These are phyloP conservation scores for Alnus rubra DNA, from an alignment of 306 rosid genomes.

Conservation along the genomic window DNA sequence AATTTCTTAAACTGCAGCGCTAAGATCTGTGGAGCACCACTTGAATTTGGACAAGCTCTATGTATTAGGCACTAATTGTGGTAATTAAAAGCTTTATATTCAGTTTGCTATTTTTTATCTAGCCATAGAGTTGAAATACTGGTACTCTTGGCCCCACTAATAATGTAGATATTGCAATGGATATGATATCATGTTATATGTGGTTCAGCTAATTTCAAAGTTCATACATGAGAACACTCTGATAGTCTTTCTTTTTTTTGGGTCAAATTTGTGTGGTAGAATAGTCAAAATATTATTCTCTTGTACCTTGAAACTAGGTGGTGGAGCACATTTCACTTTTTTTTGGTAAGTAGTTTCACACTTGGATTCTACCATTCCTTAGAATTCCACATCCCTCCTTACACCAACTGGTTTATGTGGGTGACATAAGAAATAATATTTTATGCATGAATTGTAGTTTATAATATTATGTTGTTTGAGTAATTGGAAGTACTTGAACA, in stretches of 20 bases:
- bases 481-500: not conserved
- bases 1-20: constrained; percentile 95
- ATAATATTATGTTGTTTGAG: not conserved
- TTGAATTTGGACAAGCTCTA: constrained; percentile 94
- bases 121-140: constrained; percentile 4
- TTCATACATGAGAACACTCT: not conserved
- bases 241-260: not conserved
- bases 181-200: not conserved
- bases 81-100: constrained; percentile 41
- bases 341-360: not conserved
- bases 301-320: not conserved
- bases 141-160: not conserved
- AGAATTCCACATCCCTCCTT: not conserved
- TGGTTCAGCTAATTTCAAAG: not conserved
- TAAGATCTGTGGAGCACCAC: constrained; percentile 91
- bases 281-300: not conserved
- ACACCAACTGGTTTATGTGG: not conserved
- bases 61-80: constrained; percentile 97
- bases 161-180: not conserved
- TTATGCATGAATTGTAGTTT: not conserved
- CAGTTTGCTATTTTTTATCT: constrained; percentile 2
- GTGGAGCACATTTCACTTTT: not conserved
- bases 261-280: not conserved
- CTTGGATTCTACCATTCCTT: not conserved
- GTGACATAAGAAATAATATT: not conserved